Percentiles rank a stretch among this genome's conserved stretches.
Conservation (phyloP, 2,329 filamentous ascomycete genomes). For the Colletotrichum simmondsii region DNA sequence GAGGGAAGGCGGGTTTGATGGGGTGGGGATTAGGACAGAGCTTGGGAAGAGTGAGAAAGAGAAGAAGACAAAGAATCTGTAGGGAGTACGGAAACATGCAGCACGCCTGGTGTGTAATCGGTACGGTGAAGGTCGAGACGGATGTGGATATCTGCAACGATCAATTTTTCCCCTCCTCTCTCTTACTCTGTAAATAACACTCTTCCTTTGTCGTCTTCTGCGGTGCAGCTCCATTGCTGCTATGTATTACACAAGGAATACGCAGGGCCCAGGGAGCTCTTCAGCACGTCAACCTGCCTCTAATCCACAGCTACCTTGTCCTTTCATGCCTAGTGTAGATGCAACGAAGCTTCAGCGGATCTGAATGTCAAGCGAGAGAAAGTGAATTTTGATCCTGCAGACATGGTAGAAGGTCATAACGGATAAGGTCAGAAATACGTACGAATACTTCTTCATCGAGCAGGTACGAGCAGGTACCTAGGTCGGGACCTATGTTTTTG, state of each 20-base stretch:
- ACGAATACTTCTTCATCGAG: background rate
- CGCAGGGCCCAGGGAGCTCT: constrained; percentile 12
- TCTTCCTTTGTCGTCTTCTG: background rate
- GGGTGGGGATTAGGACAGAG: constrained; percentile 3
- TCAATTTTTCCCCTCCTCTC: background rate
- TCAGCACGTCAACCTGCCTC: constrained; percentile 19
- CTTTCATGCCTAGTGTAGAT: background rate
- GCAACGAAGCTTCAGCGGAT: background rate
- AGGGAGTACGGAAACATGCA: background rate
- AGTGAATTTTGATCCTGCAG: background rate
- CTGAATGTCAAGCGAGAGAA: background rate
- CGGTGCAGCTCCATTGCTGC: background rate
- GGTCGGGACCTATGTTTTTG: background rate
- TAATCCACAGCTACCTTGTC: constrained; percentile 3
- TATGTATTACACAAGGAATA: background rate
- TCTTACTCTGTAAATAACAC: background rate
- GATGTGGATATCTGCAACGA: background rate
- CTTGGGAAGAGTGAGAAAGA: background rate
- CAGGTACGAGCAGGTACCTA: background rate
- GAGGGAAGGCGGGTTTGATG: constrained; percentile 24
- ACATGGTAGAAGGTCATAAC: too few species aligned
- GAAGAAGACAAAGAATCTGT: background rate
- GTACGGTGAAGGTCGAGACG: background rate
- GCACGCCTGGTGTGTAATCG: background rate
- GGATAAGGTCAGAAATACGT: background rate